A percentile compares a stretch with the other conserved stretches of the same genome.
Evolutionary conservation across 148 eudicot species (phyloP).

Genomic region (Vaccinium corymbosum): DNA sequence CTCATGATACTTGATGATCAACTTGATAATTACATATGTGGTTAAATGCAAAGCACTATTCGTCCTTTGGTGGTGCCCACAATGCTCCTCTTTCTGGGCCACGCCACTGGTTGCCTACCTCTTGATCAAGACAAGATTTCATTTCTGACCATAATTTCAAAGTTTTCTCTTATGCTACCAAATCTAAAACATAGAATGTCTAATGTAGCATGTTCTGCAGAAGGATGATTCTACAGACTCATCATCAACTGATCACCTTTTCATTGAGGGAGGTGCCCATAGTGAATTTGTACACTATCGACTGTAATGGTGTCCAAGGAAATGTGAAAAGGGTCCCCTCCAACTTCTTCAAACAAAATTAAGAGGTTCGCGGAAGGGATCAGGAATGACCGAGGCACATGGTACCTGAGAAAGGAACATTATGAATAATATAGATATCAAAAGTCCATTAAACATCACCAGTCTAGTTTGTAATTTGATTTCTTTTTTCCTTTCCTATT

Average conservation of each 20-base stretch:
- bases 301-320: conserved; percentile 36
- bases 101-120: neutral
- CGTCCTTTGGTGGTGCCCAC: no score
- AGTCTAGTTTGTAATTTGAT: neutral
- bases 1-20: no score
- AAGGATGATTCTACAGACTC: neutral
- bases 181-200: neutral
- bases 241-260: neutral
- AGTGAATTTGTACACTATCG: neutral
- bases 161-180: no score
- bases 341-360: conserved; percentile 35
- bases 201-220: neutral
- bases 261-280: neutral
- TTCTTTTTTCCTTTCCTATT: neutral
- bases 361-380: conserved; percentile 26
- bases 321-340: conserved; percentile 37
- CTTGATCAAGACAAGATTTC: neutral
- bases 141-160: no score
- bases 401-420: conserved; percentile 26
- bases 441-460: neutral
- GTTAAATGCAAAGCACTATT: no score
- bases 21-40: no score
- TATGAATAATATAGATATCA: neutral
- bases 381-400: conserved; percentile 40
- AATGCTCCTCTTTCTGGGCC: no score